These are phyloP conservation scores for Paecilomyces dactylethromorphus DNA, from an alignment of 2,329 filamentous ascomycete species.

Conservation along the genomic window DNA sequence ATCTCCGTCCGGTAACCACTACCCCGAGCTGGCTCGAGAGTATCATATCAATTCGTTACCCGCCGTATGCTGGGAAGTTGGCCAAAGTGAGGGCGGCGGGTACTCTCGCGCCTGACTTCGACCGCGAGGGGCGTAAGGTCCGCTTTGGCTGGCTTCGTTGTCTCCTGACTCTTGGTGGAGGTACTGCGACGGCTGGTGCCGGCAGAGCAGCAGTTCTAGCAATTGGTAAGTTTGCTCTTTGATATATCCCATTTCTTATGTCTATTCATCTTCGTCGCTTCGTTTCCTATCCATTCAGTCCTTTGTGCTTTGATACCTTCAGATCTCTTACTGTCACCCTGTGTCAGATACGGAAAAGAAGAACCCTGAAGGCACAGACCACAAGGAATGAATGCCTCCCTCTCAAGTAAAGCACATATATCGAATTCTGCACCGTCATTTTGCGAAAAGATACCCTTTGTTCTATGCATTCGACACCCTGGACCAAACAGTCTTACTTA, in stretches of 20 bases:
- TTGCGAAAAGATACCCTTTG: background rate
- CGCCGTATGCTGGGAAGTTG: slow-evolving; percentile 53
- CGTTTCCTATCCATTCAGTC: background rate
- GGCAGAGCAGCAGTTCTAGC: slow-evolving; percentile 28
- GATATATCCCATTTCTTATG: slow-evolving; percentile 3
- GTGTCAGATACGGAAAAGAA: background rate
- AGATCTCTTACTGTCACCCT: background rate
- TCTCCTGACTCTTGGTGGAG: slow-evolving; percentile 35
- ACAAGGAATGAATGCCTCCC: background rate
- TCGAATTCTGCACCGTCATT: background rate
- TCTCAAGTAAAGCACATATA: background rate
- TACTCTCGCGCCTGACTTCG: slow-evolving; percentile 52
- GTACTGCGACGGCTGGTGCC: slow-evolving; percentile 29
- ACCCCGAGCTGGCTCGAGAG: slow-evolving; percentile 57
- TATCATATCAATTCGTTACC: slow-evolving; percentile 53
- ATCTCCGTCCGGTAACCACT: slow-evolving; percentile 52
- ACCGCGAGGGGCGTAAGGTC: slow-evolving; percentile 47
- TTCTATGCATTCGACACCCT: background rate
- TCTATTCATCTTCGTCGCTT: slow-evolving; percentile 2
- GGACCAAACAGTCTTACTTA: slow-evolving; percentile 2
- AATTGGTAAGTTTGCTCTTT: slow-evolving; percentile 30
- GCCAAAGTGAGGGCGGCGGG: slow-evolving; percentile 46
- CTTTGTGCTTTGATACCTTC: background rate
- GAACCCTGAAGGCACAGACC: background rate
- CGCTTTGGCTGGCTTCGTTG: slow-evolving; percentile 32